phyloP scores from a whole-genome alignment of 2,329 filamentous ascomycete genomes.

The Aspergillus sp. region DNA sequence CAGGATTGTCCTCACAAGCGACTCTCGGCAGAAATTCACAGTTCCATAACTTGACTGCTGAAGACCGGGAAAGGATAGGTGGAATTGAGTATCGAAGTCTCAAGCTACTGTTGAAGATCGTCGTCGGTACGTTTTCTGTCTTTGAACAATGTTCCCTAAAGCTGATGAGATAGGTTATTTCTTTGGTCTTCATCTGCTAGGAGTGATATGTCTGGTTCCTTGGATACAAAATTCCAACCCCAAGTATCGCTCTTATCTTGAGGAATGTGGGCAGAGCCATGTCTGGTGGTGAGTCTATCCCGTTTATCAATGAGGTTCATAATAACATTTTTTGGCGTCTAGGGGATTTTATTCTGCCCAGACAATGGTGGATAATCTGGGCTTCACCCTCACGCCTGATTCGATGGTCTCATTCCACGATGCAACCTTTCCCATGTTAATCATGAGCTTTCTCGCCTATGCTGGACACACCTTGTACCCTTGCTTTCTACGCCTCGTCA shows the following conservation, averaged over 20 bases:
- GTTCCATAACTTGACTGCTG: slow-evolving; percentile 81
- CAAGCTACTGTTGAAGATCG: slow-evolving; percentile 74
- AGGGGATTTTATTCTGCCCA: too few relatives aligned
- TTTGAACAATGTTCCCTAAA: too few relatives aligned
- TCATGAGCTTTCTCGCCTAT: slow-evolving; percentile 82
- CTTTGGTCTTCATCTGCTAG: slow-evolving; percentile 74
- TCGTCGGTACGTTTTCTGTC: slow-evolving; percentile 31
- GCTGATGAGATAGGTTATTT: slow-evolving; percentile 60
- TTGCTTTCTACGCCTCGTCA: slow-evolving; percentile 87
- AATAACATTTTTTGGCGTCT: too few relatives aligned
- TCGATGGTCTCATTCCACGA: slow-evolving; percentile 87
- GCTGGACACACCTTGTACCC: slow-evolving; percentile 95
- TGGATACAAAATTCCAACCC: slow-evolving; percentile 64
- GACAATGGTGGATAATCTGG: slow-evolving; percentile 87
- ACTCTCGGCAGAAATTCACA: slow-evolving; percentile 90
- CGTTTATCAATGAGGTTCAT: slow-evolving; percentile 49
- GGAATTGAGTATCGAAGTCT: slow-evolving; percentile 94
- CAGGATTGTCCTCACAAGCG: slow-evolving; percentile 63
- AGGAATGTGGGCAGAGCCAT: slow-evolving; percentile 55
- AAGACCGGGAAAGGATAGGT: slow-evolving; percentile 89
- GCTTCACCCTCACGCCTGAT: slow-evolving; percentile 84
- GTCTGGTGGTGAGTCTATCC: slow-evolving; percentile 94
- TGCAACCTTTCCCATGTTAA: slow-evolving; percentile 68
- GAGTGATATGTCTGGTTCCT: slow-evolving; percentile 66
- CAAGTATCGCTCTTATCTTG: slow-evolving; percentile 63